phyloP scores from a whole-genome alignment of 2,329 filamentous ascomycete species.

The Bisporella sp. region DNA sequence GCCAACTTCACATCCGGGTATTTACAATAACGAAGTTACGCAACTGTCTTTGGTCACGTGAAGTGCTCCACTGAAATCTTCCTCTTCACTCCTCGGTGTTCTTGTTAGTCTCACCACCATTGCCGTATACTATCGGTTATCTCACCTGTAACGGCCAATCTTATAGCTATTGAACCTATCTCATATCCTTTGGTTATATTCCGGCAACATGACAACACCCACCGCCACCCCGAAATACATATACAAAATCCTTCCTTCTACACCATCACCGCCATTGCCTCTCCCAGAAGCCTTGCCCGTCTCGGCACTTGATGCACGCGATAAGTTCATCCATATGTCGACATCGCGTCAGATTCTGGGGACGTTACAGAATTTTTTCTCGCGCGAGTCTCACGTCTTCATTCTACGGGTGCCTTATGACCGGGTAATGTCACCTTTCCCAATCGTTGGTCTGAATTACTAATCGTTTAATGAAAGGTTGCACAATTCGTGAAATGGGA shows the following conservation, averaged over 20 bases:
- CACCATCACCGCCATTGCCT: conserved; percentile 13
- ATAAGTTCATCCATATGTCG: conserved; percentile 22
- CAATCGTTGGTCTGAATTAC: background rate
- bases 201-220: conserved; percentile 9
- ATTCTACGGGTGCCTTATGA: conserved; percentile 21
- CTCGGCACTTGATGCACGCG: conserved; percentile 20
- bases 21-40: no score
- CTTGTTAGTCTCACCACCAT: no score
- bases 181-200: background rate
- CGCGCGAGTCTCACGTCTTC: conserved; percentile 10
- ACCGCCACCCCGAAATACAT: conserved; percentile 20
- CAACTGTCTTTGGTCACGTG: no score
- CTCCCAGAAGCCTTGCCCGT: conserved; percentile 21
- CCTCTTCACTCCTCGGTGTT: no score
- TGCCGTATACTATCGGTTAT: no score
- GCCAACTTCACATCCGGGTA: no score
- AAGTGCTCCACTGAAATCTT: no score
- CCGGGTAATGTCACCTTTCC: conserved; percentile 5
- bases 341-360: conserved; percentile 20
- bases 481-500: conserved; percentile 19
- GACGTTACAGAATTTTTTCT: conserved; percentile 22
- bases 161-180: background rate
- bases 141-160: background rate
- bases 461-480: background rate
- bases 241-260: conserved; percentile 25